Evolutionary conservation across 2,329 filamentous ascomycete species (phyloP), one percentile per base, ranked within the genome.

Genomic region (Fusarium verticillioides): DNA sequence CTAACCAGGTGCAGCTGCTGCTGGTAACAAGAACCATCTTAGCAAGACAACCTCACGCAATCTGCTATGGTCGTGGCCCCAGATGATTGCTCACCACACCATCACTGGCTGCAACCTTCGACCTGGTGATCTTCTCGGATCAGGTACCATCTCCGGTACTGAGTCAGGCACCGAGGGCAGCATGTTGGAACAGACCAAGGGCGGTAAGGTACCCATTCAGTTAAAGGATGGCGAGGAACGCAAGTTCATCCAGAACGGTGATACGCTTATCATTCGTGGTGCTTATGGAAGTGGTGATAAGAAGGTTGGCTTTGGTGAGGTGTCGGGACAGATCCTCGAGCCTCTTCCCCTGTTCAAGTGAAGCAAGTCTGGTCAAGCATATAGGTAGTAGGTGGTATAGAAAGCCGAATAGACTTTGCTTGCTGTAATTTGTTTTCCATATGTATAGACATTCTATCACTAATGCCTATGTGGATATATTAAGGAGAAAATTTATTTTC

Each of bases 41-140:
- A 78, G 74, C 21, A 77, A 74, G 47, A 83, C 82, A 10, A 83
- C 78, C 54, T 80, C 82, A 2, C 79, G 74, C 26, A 81, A 86
- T 57, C 85, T 96, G 3, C 86, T 96, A 4, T 96, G 91, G 87
- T 95, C 93, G 0, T 96, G 94, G 84, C 88, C 92, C 2, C 94
- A 96, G 79, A 95, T 96, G 93, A 84, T 96, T 39, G 89, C 94
- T 1, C 94, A 96, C 81, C 94, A 96, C 80, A 91, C 92, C 6
- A 88, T 94, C 65, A 92, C 91, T 0, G 94, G 94, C 11, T 96
- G 94, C 81, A 90, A 91, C 12, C 87, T 96, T 82, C 88, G 90
- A 10, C 87, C 91, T 0, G 94, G 94, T 49, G 94, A 97, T 78
- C 80, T 96, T 47, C 83, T 97, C 2, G 94, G 93, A 5, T 93